Conservation (phyloP, 129 eudicot species). For the Arctium lappa region DNA sequence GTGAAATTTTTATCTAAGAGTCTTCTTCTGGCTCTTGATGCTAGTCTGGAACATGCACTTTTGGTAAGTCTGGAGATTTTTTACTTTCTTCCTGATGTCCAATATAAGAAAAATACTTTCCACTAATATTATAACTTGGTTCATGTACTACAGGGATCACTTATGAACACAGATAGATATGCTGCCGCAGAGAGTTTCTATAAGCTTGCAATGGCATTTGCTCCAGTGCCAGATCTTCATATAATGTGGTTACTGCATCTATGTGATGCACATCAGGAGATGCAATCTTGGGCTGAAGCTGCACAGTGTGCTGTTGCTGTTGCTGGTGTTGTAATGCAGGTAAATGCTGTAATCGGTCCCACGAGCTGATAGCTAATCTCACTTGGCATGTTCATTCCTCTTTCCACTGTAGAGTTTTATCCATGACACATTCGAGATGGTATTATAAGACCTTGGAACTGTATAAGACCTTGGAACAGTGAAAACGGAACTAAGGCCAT, state of each 20-base stretch:
- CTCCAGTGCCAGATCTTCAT: slow-evolving; percentile 99
- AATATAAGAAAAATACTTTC: background rate
- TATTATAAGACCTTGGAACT: no score
- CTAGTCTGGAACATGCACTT: slow-evolving; percentile 98
- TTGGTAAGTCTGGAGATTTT: slow-evolving; percentile 44
- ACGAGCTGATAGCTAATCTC: background rate
- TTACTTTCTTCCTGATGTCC: background rate
- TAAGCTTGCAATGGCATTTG: slow-evolving; percentile 98
- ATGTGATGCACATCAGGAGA: slow-evolving; percentile 99
- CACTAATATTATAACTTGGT: slow-evolving; percentile 13
- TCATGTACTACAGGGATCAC: slow-evolving; percentile 58
- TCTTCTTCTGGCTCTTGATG: slow-evolving; percentile 93
- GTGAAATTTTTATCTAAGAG: slow-evolving; percentile 70
- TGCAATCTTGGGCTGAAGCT: slow-evolving; percentile 99
- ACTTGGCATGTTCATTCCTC: background rate
- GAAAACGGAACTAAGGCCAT: no score
- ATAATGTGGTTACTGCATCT: slow-evolving; percentile 97
- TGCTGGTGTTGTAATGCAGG: slow-evolving; percentile 99
- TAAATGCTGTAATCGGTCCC: slow-evolving; percentile 5
- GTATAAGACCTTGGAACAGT: no score
- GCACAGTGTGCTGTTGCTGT: slow-evolving; percentile 99
- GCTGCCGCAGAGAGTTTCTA: slow-evolving; percentile 98
- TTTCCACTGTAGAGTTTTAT: no score
- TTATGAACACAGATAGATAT: slow-evolving; percentile 89
- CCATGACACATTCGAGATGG: no score